Conservation (phyloP, 306 rosid genomes). For the Astragalus glycyphyllos region DNA sequence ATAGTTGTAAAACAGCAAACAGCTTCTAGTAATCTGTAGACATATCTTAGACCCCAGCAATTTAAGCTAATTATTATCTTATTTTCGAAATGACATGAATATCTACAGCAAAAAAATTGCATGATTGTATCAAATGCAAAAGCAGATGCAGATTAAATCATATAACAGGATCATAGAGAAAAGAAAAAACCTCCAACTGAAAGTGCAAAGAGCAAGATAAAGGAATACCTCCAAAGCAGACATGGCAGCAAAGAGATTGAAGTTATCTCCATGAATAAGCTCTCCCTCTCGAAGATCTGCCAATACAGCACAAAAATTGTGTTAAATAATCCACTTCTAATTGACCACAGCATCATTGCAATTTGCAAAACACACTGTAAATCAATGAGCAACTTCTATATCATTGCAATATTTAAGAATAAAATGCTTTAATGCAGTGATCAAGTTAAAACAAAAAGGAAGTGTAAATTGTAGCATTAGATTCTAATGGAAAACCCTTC, state of each 20-base stretch:
- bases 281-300: slow-evolving; percentile 96
- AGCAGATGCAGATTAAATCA: slow-evolving; percentile 14
- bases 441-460: background rate
- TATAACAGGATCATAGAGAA: background rate
- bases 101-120: background rate
- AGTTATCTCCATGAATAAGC: slow-evolving; percentile 91
- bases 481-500: slow-evolving; percentile 15
- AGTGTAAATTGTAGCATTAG: background rate
- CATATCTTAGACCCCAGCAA: background rate
- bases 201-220: slow-evolving; percentile 20
- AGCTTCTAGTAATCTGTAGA: slow-evolving; percentile 21
- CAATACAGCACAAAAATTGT: slow-evolving; percentile 10
- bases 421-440: background rate
- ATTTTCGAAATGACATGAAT: slow-evolving; percentile 16
- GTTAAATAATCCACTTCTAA: background rate
- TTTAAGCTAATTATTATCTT: slow-evolving; percentile 4
- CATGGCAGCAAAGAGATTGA: slow-evolving; percentile 96
- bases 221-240: slow-evolving; percentile 88
- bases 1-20: slow-evolving; percentile 11
- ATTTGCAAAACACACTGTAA: slow-evolving; percentile 18
- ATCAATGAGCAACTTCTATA: background rate
- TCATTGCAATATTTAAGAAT: background rate
- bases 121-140: background rate
- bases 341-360: background rate
- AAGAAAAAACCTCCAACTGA: background rate